These are phyloP conservation scores for Puccinia brachypodii DNA, from an alignment of 1,284 basidiomycete genomes.

Conservation along the genomic window DNA sequence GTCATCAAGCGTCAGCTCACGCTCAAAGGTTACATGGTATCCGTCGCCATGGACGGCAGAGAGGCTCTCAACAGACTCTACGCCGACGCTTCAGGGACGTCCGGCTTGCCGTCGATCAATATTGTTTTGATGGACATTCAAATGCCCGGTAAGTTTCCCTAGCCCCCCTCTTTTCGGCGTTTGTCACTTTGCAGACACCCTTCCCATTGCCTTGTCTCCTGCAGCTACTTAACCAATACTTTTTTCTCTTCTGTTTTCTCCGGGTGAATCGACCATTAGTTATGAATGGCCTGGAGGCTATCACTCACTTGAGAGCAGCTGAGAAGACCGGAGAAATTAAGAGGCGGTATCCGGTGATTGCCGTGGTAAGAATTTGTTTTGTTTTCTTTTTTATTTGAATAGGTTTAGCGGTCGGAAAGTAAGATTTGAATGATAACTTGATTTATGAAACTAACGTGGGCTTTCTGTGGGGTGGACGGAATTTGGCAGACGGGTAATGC, in stretches of 20 bases:
- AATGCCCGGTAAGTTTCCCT: constrained; percentile 31
- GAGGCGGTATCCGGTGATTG: constrained; percentile 43
- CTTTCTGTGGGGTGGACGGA: neutral
- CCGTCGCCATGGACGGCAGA: constrained; percentile 42
- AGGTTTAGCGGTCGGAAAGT: neutral
- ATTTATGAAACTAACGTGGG: neutral
- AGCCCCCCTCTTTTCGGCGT: neutral
- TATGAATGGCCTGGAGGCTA: constrained; percentile 44
- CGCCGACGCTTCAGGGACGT: constrained; percentile 15
- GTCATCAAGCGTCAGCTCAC: constrained; percentile 39
- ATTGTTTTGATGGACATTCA: constrained; percentile 48
- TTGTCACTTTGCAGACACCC: too few relatives aligned
- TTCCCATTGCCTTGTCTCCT: neutral
- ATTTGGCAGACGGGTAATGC: constrained; percentile 37
- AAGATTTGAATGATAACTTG: neutral
- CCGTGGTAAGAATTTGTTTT: constrained; percentile 32
- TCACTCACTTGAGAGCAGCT: constrained; percentile 41
- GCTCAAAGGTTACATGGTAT: constrained; percentile 35
- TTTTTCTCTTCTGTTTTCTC: neutral
- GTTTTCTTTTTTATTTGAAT: neutral
- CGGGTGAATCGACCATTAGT: neutral
- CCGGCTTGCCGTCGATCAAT: constrained; percentile 9
- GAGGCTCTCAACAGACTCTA: constrained; percentile 33
- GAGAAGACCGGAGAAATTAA: constrained; percentile 37
- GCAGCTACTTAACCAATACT: neutral